phyloP scores from a whole-genome alignment of 2,329 filamentous ascomycete species.

The Penicillium crustosum region DNA sequence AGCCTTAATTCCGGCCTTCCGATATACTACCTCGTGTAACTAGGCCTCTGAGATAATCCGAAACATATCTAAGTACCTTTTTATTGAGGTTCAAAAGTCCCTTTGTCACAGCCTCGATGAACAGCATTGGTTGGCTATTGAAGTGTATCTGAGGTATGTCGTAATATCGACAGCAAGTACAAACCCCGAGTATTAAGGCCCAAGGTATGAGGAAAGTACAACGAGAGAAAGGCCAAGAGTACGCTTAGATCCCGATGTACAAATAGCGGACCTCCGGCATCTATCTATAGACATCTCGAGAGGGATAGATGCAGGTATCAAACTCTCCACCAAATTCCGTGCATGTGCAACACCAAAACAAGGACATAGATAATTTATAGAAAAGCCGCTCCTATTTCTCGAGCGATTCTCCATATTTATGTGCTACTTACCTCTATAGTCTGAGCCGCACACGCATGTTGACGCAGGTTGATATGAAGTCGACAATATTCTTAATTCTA shows the following conservation, averaged over 20 bases:
- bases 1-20: conserved; percentile 8
- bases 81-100: neutral
- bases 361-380: conserved; percentile 1
- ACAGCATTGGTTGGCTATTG: neutral
- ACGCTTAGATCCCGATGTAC: conserved; percentile 7
- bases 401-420: neutral
- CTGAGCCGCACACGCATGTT: neutral
- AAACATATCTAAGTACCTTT: neutral
- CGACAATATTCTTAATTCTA: conserved; percentile 2
- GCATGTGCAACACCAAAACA: conserved; percentile 2
- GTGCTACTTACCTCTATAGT: conserved; percentile 1
- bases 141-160: neutral
- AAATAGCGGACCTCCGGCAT: conserved; percentile 10
- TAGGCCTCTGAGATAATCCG: neutral
- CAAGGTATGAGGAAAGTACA: neutral
- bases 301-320: conserved; percentile 2
- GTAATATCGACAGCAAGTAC: neutral
- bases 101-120: neutral
- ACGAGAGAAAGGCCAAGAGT: neutral
- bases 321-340: conserved; percentile 1
- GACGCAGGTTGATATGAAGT: conserved; percentile 3
- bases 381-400: neutral
- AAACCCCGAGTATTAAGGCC: too few relatives aligned
- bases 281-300: conserved; percentile 11
- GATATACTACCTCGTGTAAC: conserved; percentile 9